These are phyloP conservation scores for Santalum album DNA, from an alignment of 164 flowering plant genomes.

Conservation along the genomic window DNA sequence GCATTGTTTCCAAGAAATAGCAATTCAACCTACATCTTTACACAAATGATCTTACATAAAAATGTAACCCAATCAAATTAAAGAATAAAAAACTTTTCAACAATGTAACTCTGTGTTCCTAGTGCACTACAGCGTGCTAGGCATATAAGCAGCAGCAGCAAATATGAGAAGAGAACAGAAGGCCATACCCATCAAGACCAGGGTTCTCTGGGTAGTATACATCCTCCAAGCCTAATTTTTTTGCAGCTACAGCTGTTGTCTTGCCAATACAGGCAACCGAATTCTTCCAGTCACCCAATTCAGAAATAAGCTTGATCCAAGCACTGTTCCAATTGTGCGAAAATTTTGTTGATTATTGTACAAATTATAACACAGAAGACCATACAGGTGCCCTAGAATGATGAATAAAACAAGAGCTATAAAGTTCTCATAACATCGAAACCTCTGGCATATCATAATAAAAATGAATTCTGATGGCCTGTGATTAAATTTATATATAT, in stretches of 20 bases:
- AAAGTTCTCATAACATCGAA: too few relatives aligned
- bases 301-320: constrained; percentile 64
- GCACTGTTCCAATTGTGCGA: too few relatives aligned
- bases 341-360: too few relatives aligned
- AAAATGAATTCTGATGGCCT: too few relatives aligned
- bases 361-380: too few relatives aligned
- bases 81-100: not conserved
- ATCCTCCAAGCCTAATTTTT: constrained; percentile 54
- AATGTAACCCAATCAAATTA: too few relatives aligned
- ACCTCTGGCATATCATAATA: too few relatives aligned
- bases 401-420: not conserved
- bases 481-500: too few relatives aligned
- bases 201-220: constrained; percentile 73
- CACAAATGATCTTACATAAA: too few relatives aligned
- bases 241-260: constrained; percentile 87
- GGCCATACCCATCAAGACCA: constrained; percentile 80
- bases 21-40: too few relatives aligned
- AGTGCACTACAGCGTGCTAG: not conserved
- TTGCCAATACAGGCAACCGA: constrained; percentile 93
- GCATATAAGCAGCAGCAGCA: not conserved
- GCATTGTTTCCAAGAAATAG: too few relatives aligned
- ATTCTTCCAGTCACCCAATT: constrained; percentile 44
- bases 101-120: not conserved
- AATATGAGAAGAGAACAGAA: not conserved
- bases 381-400: not conserved